Percentiles rank a stretch among this genome's conserved stretches.
These are phyloP conservation scores for Chenopodium album DNA, from an alignment of 148 eudicot species.

Conservation along the genomic window DNA sequence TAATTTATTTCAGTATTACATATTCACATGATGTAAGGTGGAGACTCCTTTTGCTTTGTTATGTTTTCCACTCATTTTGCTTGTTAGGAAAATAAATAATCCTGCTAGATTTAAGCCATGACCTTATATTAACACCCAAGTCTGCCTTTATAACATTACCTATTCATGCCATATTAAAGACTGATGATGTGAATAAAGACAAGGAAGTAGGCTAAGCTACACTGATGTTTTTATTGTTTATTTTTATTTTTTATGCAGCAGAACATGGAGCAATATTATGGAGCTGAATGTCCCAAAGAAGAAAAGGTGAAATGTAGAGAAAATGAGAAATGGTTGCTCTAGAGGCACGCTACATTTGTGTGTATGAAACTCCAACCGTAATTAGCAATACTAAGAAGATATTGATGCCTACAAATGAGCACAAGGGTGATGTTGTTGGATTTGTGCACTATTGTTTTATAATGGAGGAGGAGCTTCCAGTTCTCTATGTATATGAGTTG, in stretches of 20 bases:
- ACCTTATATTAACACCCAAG: background rate
- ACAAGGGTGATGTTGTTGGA: slow-evolving; percentile 56
- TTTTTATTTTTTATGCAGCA: slow-evolving; percentile 31
- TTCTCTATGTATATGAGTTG: slow-evolving; percentile 88
- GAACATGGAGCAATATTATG: slow-evolving; percentile 71
- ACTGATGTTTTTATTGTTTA: background rate
- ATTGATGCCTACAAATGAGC: slow-evolving; percentile 25
- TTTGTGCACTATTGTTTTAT: slow-evolving; percentile 81
- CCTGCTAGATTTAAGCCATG: background rate
- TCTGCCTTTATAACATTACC: background rate
- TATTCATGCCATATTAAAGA: background rate
- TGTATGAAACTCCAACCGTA: slow-evolving; percentile 36
- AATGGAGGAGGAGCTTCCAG: slow-evolving; percentile 87
- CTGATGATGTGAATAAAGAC: background rate
- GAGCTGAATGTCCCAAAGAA: slow-evolving; percentile 65
- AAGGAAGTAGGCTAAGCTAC: background rate
- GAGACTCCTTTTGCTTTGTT: background rate
- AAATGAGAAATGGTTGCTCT: slow-evolving; percentile 66
- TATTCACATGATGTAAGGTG: background rate
- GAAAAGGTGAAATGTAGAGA: slow-evolving; percentile 65
- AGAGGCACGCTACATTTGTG: slow-evolving; percentile 85
- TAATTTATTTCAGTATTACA: background rate
- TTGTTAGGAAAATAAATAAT: background rate
- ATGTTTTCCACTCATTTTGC: background rate
- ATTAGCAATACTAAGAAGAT: slow-evolving; percentile 18